Percentiles rank a stretch among this genome's conserved stretches.
phyloP scores from a whole-genome alignment of 768 basidiomycete species.

The Solioccasus polychromus region DNA sequence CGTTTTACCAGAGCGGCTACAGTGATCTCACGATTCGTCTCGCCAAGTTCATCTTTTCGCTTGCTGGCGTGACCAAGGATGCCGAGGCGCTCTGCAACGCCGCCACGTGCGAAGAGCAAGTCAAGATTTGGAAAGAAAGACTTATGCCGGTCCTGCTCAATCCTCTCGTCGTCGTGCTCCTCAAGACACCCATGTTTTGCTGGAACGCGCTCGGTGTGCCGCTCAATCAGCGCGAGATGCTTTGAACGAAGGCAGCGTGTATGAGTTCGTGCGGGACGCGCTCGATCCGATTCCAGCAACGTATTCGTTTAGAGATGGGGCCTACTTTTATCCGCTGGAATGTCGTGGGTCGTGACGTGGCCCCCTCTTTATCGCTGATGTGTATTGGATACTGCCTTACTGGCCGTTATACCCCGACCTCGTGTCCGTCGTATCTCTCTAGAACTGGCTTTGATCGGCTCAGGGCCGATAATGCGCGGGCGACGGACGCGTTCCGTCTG shows the following conservation, averaged over 20 bases:
- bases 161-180: constrained; percentile 48
- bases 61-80: constrained; percentile 56
- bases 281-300: constrained; percentile 42
- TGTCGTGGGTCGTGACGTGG: too few species aligned
- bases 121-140: too few species aligned
- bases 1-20: constrained; percentile 71
- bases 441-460: too few species aligned
- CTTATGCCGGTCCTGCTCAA: constrained; percentile 69
- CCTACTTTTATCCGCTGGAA: constrained; percentile 63
- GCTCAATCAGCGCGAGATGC: constrained; percentile 60
- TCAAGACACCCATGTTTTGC: constrained; percentile 48
- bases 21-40: constrained; percentile 65
- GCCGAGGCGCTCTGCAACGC: constrained; percentile 55
- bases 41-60: constrained; percentile 51
- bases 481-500: too few species aligned
- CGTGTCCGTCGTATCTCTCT: too few species aligned
- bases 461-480: too few species aligned
- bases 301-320: constrained; percentile 54
- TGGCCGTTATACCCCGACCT: constrained; percentile 58
- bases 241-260: constrained; percentile 50
- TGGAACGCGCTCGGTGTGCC: constrained; percentile 86
- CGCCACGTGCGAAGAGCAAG: constrained; percentile 54
- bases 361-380: too few species aligned
- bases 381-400: constrained; percentile 36
- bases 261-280: constrained; percentile 60